These are phyloP conservation scores for Hypoxylon perforatum DNA, from an alignment of 495 filamentous ascomycete species.

Conservation along the genomic window DNA sequence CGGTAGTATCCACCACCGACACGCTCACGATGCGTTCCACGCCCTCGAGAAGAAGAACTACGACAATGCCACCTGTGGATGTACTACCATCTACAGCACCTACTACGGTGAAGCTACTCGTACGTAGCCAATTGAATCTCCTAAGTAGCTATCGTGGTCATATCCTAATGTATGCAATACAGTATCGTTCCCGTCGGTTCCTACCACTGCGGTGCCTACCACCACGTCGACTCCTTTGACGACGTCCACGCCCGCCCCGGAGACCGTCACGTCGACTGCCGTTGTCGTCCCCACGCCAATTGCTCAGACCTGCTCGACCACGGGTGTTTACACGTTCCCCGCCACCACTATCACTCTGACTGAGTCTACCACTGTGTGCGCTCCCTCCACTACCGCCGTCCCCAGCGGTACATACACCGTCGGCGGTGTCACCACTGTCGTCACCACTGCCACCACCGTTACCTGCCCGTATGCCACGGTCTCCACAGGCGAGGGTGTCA, in stretches of 20 bases:
- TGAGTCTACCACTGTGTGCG: conserved; percentile 72
- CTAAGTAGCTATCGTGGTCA: not conserved
- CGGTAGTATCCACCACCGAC: conserved; percentile 59
- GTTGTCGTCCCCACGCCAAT: conserved; percentile 70
- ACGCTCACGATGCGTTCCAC: conserved; percentile 67
- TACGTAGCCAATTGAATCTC: conserved; percentile 50
- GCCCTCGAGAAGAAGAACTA: conserved; percentile 61
- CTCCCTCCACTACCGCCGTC: conserved; percentile 69
- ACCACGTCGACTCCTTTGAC: conserved; percentile 42
- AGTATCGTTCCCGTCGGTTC: conserved; percentile 52
- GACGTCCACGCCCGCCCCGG: conserved; percentile 38
- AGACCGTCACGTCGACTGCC: conserved; percentile 42
- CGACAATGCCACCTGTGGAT: conserved; percentile 59
- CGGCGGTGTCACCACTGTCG: conserved; percentile 81
- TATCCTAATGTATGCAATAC: conserved; percentile 31
- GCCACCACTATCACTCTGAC: conserved; percentile 78
- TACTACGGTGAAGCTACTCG: conserved; percentile 69
- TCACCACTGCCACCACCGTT: conserved; percentile 74
- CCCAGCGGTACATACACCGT: conserved; percentile 75
- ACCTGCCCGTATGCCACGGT: conserved; percentile 79
- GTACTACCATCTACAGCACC: conserved; percentile 72
- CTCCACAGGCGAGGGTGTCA: conserved; percentile 68
- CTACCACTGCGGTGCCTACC: conserved; percentile 50
- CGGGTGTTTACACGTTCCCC: conserved; percentile 84
- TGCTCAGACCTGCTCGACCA: conserved; percentile 73